Percentiles rank a stretch among this genome's conserved stretches.
Conservation (phyloP, 2,329 filamentous ascomycete species). For the Pseudogymnoascus sp. region DNA sequence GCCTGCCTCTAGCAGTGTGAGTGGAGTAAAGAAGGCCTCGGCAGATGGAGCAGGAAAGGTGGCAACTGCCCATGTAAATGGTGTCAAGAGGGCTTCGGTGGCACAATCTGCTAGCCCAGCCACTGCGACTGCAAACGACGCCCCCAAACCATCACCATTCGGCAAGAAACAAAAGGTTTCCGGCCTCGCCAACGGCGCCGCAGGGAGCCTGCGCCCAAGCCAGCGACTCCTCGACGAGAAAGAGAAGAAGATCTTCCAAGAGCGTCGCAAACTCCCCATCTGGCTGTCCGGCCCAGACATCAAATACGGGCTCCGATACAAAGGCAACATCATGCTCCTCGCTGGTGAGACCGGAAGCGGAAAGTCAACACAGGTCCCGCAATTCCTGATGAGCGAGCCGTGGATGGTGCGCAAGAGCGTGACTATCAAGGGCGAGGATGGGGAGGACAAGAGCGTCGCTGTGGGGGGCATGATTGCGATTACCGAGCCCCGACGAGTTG, state of each 20-base stretch:
- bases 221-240: neutral
- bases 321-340: constrained; percentile 65
- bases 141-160: neutral
- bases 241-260: constrained; percentile 16
- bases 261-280: constrained; percentile 26
- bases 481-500: constrained; percentile 88
- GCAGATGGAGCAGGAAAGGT: neutral
- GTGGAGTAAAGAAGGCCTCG: neutral
- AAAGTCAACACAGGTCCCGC: constrained; percentile 93
- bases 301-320: constrained; percentile 20
- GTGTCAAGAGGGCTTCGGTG: neutral
- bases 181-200: neutral
- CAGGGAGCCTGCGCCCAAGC: neutral
- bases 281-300: constrained; percentile 25
- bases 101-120: neutral
- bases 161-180: neutral
- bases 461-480: constrained; percentile 82
- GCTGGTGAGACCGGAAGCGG: constrained; percentile 94
- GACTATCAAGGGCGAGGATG: constrained; percentile 33
- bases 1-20: neutral
- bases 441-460: constrained; percentile 36
- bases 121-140: neutral
- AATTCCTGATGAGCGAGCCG: constrained; percentile 70
- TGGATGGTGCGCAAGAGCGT: constrained; percentile 66
- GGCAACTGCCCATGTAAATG: neutral